Conservation (phyloP, 192 early-diverging fungal species). For the Coemansia sp. region DNA sequence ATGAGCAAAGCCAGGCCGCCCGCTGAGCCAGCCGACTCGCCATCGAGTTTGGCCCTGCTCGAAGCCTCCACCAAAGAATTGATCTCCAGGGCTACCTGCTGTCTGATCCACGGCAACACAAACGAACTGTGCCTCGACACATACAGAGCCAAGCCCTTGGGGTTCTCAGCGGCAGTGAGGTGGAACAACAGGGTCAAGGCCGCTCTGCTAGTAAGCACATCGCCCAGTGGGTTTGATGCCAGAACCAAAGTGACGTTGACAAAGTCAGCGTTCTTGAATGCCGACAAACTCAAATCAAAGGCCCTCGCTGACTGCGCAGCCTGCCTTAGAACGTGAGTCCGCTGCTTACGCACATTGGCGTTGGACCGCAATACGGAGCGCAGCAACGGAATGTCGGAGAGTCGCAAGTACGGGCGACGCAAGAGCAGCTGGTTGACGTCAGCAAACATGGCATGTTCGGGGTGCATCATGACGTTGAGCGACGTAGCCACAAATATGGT, state of each 20-base stretch:
- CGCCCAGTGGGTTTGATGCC: constrained; percentile 41
- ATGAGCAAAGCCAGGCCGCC: not conserved
- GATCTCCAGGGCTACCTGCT: constrained; percentile 34
- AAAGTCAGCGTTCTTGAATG: constrained; percentile 22
- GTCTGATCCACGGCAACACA: constrained; percentile 43
- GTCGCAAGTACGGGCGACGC: constrained; percentile 25
- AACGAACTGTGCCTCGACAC: constrained; percentile 39
- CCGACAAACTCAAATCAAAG: constrained; percentile 19
- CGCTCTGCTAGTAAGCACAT: constrained; percentile 36
- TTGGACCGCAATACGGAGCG: constrained; percentile 17
- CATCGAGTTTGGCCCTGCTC: not conserved
- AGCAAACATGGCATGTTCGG: constrained; percentile 44
- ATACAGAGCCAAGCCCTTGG: constrained; percentile 19
- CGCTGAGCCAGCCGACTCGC: not conserved
- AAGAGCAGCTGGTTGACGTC: constrained; percentile 36
- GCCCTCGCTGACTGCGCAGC: constrained; percentile 41
- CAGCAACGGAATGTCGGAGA: constrained; percentile 40
- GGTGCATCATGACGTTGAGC: constrained; percentile 35
- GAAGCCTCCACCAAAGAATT: constrained; percentile 24
- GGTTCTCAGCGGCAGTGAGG: constrained; percentile 29
- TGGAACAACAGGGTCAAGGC: constrained; percentile 40
- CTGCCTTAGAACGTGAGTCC: constrained; percentile 34
- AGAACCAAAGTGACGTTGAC: constrained; percentile 31
- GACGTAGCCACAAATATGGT: constrained; percentile 45
- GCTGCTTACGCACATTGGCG: constrained; percentile 11